Evolutionary conservation across 768 basidiomycete genomes (phyloP).

Genomic region (Asterophora parasitica): DNA sequence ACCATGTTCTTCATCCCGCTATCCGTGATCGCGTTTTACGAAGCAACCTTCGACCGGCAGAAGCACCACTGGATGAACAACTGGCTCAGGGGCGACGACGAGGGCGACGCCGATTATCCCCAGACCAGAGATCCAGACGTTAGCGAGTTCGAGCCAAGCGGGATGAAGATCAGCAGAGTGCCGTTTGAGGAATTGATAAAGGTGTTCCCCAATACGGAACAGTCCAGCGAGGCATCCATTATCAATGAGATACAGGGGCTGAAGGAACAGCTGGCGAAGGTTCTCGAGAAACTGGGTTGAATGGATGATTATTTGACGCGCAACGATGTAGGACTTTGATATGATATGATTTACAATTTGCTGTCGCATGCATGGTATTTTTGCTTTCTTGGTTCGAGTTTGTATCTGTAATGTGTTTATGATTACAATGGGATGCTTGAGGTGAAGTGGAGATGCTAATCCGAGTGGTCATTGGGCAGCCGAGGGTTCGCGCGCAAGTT

Average conservation of each 20-base stretch:
- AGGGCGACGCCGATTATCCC: constrained; percentile 52
- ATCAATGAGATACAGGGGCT: constrained; percentile 59
- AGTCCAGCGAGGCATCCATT: constrained; percentile 72
- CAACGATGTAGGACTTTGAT: neutral
- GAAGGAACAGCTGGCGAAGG: constrained; percentile 37
- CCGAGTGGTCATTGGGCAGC: constrained; percentile 11
- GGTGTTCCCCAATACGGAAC: constrained; percentile 61
- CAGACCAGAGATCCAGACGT: constrained; percentile 56
- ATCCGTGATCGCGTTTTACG: constrained; percentile 66
- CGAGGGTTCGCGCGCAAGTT: constrained; percentile 37
- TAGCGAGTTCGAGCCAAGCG: constrained; percentile 48
- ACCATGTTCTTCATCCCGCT: constrained; percentile 81
- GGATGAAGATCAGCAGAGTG: constrained; percentile 64
- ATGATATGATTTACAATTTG: neutral
- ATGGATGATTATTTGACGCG: neutral
- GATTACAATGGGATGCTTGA: neutral
- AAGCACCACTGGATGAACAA: constrained; percentile 61
- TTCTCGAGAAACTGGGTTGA: constrained; percentile 34
- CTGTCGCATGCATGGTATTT: neutral
- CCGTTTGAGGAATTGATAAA: constrained; percentile 66
- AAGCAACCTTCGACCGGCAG: constrained; percentile 47
- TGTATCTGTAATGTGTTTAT: neutral
- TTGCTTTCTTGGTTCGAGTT: neutral
- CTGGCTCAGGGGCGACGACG: constrained; percentile 60
- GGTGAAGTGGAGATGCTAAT: neutral